A percentile compares a stretch with the other conserved stretches of the same genome.
These are phyloP conservation scores for Arthrobotrys conoides DNA, from an alignment of 2,329 filamentous ascomycete genomes.

Conservation along the genomic window DNA sequence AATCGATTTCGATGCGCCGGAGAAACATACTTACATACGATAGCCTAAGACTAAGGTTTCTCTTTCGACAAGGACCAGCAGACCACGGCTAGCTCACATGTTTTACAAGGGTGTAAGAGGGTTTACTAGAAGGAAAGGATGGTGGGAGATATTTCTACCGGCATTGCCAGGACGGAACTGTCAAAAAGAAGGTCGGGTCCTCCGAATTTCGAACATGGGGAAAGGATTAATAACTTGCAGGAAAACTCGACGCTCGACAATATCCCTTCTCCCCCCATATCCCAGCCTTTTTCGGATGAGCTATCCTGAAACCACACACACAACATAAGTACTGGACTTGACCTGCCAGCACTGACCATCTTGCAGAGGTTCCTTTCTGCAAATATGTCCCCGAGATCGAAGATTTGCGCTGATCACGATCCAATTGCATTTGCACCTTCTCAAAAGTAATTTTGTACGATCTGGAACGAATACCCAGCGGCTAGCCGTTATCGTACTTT, in stretches of 20 bases:
- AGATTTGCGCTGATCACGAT: constrained; percentile 34
- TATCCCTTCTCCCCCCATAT: constrained; percentile 30
- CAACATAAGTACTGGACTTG: not conserved
- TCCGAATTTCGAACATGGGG: constrained; percentile 45
- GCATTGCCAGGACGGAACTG: constrained; percentile 51
- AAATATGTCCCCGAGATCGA: constrained; percentile 54
- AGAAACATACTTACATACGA: constrained; percentile 41
- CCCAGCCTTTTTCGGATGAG: constrained; percentile 41
- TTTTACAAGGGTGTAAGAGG: constrained; percentile 36
- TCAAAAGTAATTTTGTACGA: constrained; percentile 2
- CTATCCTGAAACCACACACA: constrained; percentile 28
- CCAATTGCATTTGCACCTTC: constrained; percentile 16
- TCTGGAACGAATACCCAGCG: constrained; percentile 22
- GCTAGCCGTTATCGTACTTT: constrained; percentile 14
- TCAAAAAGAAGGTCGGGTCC: constrained; percentile 40
- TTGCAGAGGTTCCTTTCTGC: constrained; percentile 34
- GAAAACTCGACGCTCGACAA: constrained; percentile 28
- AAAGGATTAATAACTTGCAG: constrained; percentile 24
- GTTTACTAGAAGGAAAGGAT: not conserved
- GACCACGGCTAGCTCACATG: constrained; percentile 53
- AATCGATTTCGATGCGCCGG: constrained; percentile 47
- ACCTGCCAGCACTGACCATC: constrained; percentile 42
- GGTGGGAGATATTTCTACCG: constrained; percentile 48
- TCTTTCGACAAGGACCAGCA: constrained; percentile 33
- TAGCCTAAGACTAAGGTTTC: constrained; percentile 40